Base-by-base conservation (phyloP, 1,284 basidiomycete species). In the Sparassis latifolia region DNA sequence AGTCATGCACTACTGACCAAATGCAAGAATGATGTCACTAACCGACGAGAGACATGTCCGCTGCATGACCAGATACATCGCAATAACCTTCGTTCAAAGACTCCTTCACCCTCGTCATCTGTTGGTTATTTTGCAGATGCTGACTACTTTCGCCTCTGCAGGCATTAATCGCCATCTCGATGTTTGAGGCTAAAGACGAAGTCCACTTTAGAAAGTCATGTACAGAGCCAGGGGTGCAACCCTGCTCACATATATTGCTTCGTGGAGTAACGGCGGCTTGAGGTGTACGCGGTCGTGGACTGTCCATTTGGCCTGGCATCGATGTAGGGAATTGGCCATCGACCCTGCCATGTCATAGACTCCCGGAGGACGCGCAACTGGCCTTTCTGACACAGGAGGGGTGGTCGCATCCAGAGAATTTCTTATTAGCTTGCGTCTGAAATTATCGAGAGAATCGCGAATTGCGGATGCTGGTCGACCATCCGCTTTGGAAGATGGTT, bases 71-170 rank as follows among this genome's bases (percentile, higher is more conserved):
- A 46, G 82, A 84, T 5, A 84, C 70, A 66, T 94, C 92, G 57
- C 92, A 94, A 63, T 93, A 94, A 2, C 86, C 82, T 54, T 89
- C 84, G 57, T 91, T 77, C 33, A 85, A 58, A 2, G 80, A 79
- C 63, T 95, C 92, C 55, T 82, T 84, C 20, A 94, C 82, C 45
- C 78, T 74, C 55, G 79, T 78, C 78, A 91, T 87, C 33, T 79
- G 73, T 59, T 84, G 75, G 49, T 81, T 71, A 58, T 86, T 88
- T 48, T 76, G 75, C 6, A 87, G 60, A 30, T 89, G 64, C 44
- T 79, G 76, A 3, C 76, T 75, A 35, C 75, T 79, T 65, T 92
- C 89, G 4, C 82, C 79, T 45, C 80, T 76, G 65, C 87, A 92
- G 0, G 87, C 89, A 49, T 75, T 80, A 55, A 95, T 80, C 2